Percentiles rank a stretch among this genome's conserved stretches.
These are phyloP conservation scores for Suhomyces canberraensis DNA, from an alignment of 805 yeast genomes.

Conservation along the genomic window DNA sequence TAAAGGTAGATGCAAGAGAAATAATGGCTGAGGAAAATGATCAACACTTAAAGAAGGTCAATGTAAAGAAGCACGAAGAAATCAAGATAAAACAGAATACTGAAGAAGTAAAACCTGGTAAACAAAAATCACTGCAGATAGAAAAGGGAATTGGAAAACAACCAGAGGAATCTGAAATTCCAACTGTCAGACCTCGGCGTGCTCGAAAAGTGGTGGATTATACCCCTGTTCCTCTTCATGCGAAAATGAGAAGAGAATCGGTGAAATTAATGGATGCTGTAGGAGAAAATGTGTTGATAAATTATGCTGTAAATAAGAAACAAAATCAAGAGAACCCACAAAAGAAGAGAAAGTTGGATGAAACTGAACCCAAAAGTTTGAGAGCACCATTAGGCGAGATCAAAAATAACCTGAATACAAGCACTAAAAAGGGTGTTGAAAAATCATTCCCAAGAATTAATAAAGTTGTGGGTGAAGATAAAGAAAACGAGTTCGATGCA, in stretches of 20 bases:
- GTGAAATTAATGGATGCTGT: constrained; percentile 63
- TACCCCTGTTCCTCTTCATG: constrained; percentile 62
- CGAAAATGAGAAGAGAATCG: constrained; percentile 66
- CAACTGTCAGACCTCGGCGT: constrained; percentile 39
- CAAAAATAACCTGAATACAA: not conserved
- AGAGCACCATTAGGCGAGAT: not conserved
- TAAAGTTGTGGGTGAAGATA: not conserved
- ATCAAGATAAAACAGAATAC: not conserved
- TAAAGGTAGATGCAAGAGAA: too few relatives aligned
- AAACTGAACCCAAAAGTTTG: not conserved
- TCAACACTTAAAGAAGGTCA: not conserved
- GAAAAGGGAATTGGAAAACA: too few relatives aligned
- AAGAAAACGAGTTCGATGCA: not conserved
- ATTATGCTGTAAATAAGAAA: constrained; percentile 8
- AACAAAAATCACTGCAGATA: too few relatives aligned
- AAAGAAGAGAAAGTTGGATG: not conserved
- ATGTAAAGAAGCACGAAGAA: not conserved
- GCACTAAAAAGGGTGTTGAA: not conserved
- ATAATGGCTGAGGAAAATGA: not conserved
- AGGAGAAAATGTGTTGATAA: constrained; percentile 25
- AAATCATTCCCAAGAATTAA: not conserved
- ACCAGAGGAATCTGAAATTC: not conserved
- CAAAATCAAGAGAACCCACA: constrained; percentile 1
- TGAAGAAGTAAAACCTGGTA: not conserved
- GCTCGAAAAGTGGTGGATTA: constrained; percentile 61